Conservation (phyloP, 495 filamentous ascomycete species). For the Patellaria atrata region DNA sequence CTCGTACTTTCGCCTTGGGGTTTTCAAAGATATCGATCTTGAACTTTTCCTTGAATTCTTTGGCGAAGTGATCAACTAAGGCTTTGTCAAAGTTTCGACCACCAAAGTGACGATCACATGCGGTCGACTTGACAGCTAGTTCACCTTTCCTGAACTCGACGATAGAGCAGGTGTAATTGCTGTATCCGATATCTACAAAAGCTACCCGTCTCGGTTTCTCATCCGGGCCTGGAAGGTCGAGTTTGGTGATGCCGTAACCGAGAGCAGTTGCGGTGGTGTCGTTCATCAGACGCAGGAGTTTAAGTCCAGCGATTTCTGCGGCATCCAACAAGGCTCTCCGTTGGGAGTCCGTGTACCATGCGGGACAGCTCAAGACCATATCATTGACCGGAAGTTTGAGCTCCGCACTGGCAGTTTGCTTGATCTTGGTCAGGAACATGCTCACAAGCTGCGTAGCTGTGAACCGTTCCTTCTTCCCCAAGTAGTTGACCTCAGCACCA, state of each 20-base stretch:
- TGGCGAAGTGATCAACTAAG: slow-evolving; percentile 82
- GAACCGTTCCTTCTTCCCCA: slow-evolving; percentile 90
- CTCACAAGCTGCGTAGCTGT: slow-evolving; percentile 78
- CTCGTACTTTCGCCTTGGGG: slow-evolving; percentile 75
- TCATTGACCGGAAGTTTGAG: slow-evolving; percentile 88
- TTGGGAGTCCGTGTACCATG: slow-evolving; percentile 96
- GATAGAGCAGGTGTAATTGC: slow-evolving; percentile 85
- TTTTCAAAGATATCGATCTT: slow-evolving; percentile 57
- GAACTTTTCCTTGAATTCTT: slow-evolving; percentile 53
- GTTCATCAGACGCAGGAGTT: slow-evolving; percentile 88
- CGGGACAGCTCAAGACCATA: slow-evolving; percentile 82
- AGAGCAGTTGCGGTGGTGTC: slow-evolving; percentile 94
- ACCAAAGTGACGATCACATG: slow-evolving; percentile 92
- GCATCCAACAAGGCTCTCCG: slow-evolving; percentile 81
- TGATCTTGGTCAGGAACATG: slow-evolving; percentile 93
- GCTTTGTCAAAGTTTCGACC: slow-evolving; percentile 95
- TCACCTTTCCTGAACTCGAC: slow-evolving; percentile 98
- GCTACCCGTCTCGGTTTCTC: slow-evolving; percentile 87
- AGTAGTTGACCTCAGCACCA: slow-evolving; percentile 84
- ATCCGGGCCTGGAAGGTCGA: slow-evolving; percentile 73
- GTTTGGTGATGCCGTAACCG: slow-evolving; percentile 94
- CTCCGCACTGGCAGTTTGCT: slow-evolving; percentile 72
- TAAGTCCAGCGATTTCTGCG: slow-evolving; percentile 85
- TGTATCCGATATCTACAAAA: slow-evolving; percentile 93
- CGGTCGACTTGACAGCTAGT: slow-evolving; percentile 82